A percentile compares a stretch with the other conserved stretches of the same genome.
Evolutionary conservation across 2,329 filamentous ascomycete species (phyloP).

Genomic region (Onygenales sp.): DNA sequence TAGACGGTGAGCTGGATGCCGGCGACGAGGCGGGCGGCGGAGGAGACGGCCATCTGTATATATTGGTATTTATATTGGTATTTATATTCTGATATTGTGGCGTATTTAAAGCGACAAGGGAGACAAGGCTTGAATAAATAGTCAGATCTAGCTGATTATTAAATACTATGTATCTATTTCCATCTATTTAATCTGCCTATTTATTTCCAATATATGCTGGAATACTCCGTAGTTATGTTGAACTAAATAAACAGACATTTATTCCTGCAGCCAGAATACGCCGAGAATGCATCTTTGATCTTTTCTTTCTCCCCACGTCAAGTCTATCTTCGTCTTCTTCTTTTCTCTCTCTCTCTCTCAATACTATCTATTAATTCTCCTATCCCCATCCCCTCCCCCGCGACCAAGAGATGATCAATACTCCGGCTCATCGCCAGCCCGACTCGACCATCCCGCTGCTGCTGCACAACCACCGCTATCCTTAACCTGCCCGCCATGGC

Average conservation of each 20-base stretch:
- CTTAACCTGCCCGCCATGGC: neutral
- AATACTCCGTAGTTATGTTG: neutral
- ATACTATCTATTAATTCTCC: neutral
- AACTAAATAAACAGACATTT: neutral
- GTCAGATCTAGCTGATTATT: too few relatives aligned
- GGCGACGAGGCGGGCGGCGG: slow-evolving; percentile 47
- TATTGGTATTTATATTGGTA: neutral
- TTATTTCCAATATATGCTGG: too few relatives aligned
- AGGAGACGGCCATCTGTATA: neutral
- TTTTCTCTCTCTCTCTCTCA: neutral
- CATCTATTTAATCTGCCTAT: neutral
- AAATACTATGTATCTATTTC: neutral
- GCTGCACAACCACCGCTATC: slow-evolving; percentile 6
- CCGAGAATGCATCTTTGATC: neutral
- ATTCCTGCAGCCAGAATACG: neutral
- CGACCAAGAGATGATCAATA: slow-evolving; percentile 3
- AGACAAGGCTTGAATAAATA: too few relatives aligned
- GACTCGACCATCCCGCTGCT: slow-evolving; percentile 1
- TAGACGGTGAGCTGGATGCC: slow-evolving; percentile 72
- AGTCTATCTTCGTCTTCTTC: neutral
- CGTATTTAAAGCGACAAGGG: too few relatives aligned
- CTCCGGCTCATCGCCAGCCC: neutral
- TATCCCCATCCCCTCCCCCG: neutral
- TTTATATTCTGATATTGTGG: too few relatives aligned
- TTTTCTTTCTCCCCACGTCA: neutral